These are phyloP conservation scores for Coemansia sp. DNA, from an alignment of 371 early-diverging fungal species.

Conservation along the genomic window DNA sequence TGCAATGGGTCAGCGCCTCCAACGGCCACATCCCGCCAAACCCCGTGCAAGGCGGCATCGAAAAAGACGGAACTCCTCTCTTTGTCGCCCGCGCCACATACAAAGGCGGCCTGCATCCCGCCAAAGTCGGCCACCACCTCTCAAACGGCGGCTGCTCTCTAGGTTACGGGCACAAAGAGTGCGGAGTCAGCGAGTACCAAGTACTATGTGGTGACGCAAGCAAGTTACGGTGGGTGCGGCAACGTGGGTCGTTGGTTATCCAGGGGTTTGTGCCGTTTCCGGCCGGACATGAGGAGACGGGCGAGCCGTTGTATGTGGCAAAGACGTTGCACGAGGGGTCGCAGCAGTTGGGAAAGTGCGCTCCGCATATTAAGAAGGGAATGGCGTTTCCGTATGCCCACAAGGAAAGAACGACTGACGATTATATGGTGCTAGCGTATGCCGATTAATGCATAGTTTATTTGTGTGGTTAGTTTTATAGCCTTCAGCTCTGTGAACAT, in stretches of 20 bases:
- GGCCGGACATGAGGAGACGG: slow-evolving; percentile 52
- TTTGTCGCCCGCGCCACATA: slow-evolving; percentile 55
- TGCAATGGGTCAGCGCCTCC: slow-evolving; percentile 47
- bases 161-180: slow-evolving; percentile 57
- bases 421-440: slow-evolving; percentile 34
- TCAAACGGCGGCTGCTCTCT: slow-evolving; percentile 54
- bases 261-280: slow-evolving; percentile 52
- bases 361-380: slow-evolving; percentile 46
- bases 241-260: slow-evolving; percentile 44
- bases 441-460: neutral
- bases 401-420: slow-evolving; percentile 49
- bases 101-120: slow-evolving; percentile 59
- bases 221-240: slow-evolving; percentile 55
- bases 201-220: slow-evolving; percentile 58
- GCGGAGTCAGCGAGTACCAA: slow-evolving; percentile 52
- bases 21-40: slow-evolving; percentile 54
- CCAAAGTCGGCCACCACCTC: slow-evolving; percentile 54
- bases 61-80: slow-evolving; percentile 58
- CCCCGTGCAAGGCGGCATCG: slow-evolving; percentile 58
- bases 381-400: slow-evolving; percentile 46
- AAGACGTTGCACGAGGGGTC: slow-evolving; percentile 53
- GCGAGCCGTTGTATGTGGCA: slow-evolving; percentile 54
- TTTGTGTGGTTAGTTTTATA: too few species aligned
- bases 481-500: too few species aligned
- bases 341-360: slow-evolving; percentile 54